Base-by-base conservation (phyloP, 2,329 filamentous ascomycete species). In the Alternaria burnsii region DNA sequence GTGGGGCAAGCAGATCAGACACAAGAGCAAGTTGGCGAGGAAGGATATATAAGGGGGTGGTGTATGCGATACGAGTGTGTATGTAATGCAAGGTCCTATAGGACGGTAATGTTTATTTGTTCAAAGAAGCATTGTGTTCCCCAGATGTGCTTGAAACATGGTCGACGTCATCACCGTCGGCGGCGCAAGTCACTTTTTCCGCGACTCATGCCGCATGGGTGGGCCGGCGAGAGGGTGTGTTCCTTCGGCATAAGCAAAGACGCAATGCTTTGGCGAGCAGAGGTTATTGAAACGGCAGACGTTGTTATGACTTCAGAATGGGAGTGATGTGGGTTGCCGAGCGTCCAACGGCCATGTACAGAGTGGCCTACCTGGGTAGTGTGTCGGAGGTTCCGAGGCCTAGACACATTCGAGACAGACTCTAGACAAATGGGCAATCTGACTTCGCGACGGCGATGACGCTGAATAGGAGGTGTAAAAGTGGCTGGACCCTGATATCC, bases 21-120 rank as follows among this genome's bases (percentile, higher is more conserved):
- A 79, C 53, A 79, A 78, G 65, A 80, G 77, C 64, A 80, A 73
- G 69, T 68, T 72, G 61, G 79, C 80, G 1, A 73, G 79, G 42
- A 81, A 81, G 63, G 80, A 82, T 61, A 74, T 80, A 40, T 80
- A 65, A 22, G 50, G 26, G 18, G 18, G 3, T 16, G 20, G 6
- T 24, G 38, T 12, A 3, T 20, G 34, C 26, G n/a, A 18, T 6
- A 20, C 8, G 28, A 20, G 34, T 32, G 18, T 26, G 28, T 22
- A n/a, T 42, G 20, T 26, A 48, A 36, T 22, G 26, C 1, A n/a
- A 5, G 30, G 32, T 41, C 50, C 42, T 18, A 28, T 22, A 20
- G 28, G 46, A 26, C 18, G 5, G 24, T 50, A 56, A 59, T 44
- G 38, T 48, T 32, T 44, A 41, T 22, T 42, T 12, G 20, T 53